Conservation (phyloP, 257 asterid species). For the Nicotiana knightiana region DNA sequence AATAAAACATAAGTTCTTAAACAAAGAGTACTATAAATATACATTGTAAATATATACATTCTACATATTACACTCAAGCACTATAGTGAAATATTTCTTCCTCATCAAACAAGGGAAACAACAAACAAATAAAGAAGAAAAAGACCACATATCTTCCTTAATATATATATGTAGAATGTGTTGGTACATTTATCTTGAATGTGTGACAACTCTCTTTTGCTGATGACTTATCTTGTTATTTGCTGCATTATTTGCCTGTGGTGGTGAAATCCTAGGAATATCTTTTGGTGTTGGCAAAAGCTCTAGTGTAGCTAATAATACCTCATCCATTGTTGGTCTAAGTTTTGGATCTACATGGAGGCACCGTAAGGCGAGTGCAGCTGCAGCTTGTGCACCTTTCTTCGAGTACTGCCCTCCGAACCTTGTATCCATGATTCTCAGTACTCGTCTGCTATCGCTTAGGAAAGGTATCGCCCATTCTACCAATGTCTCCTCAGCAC, state of each 20-base stretch:
- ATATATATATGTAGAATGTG: background rate
- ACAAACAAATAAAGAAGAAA: constrained; percentile 8
- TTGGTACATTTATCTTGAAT: background rate
- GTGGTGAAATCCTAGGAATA: constrained; percentile 15
- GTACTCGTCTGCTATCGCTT: constrained; percentile 35
- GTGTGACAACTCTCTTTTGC: background rate
- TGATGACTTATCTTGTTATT: background rate
- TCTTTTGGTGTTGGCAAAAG: constrained; percentile 30
- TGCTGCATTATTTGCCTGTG: background rate
- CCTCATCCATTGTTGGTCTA: constrained; percentile 51
- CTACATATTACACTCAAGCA: background rate
- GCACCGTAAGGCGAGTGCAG: constrained; percentile 45
- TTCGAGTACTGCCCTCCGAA: constrained; percentile 59
- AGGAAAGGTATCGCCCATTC: constrained; percentile 75
- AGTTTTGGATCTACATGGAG: constrained; percentile 39
- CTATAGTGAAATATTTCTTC: background rate
- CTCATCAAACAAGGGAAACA: background rate
- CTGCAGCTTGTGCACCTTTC: constrained; percentile 50
- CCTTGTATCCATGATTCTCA: constrained; percentile 65
- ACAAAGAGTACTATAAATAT: background rate
- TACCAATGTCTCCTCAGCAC: constrained; percentile 43
- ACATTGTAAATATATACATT: background rate
- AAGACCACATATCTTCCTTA: background rate
- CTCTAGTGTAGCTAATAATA: constrained; percentile 28
- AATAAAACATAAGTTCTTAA: background rate